phyloP scores from a whole-genome alignment of 1,284 basidiomycete species.

The Moniliella sp. region DNA sequence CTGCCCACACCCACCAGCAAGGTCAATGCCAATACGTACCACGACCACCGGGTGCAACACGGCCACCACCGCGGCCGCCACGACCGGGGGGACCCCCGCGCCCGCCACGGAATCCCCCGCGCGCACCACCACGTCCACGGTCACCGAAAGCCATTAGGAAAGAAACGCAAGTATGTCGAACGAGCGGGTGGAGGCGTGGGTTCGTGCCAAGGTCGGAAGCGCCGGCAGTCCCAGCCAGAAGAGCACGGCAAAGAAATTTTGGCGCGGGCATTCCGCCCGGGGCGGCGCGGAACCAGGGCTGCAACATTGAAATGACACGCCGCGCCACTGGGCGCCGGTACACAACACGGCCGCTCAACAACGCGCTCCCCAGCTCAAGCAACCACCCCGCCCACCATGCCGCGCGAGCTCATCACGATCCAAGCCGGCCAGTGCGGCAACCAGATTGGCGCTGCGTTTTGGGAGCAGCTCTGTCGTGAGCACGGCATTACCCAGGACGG shows the following conservation, averaged over 20 bases:
- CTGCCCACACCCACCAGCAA: conserved; percentile 8
- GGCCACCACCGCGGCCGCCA: conserved; percentile 9
- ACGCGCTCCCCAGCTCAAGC: neutral
- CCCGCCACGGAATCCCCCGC: conserved; percentile 36
- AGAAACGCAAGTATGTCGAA: conserved; percentile 4
- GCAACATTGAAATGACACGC: neutral
- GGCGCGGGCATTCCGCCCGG: neutral
- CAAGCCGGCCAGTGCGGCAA: conserved; percentile 32
- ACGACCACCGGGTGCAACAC: conserved; percentile 3
- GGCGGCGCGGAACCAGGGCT: neutral
- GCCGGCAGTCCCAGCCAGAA: conserved; percentile 9
- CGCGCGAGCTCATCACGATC: conserved; percentile 30
- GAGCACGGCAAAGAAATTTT: neutral
- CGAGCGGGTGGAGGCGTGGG: conserved; percentile 1
- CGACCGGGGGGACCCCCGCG: conserved; percentile 2
- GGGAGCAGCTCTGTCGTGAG: conserved; percentile 31
- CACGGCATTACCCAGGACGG: conserved; percentile 30
- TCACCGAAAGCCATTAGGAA: neutral
- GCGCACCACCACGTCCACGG: conserved; percentile 18
- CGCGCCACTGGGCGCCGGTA: neutral
- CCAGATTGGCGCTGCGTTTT: conserved; percentile 32
- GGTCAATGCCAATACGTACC: conserved; percentile 2
- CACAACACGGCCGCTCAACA: conserved; percentile 9
- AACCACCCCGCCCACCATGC: conserved; percentile 9
- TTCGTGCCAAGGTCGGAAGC: conserved; percentile 10